These are phyloP conservation scores for Stagonosporopsis chrysanthemi DNA, from an alignment of 2,329 filamentous ascomycete species.

Conservation along the genomic window DNA sequence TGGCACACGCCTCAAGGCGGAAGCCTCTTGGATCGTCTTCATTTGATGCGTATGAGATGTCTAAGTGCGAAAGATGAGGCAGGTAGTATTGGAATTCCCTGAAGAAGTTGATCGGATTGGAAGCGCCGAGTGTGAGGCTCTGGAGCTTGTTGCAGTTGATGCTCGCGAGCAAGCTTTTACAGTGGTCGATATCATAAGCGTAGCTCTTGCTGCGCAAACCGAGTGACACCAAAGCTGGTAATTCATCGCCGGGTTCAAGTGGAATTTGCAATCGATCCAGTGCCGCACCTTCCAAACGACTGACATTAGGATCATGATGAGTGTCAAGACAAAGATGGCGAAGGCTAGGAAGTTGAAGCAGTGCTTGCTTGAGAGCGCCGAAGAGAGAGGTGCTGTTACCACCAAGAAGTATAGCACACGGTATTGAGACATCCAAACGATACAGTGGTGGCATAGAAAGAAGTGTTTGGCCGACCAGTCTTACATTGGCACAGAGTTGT, in stretches of 20 bases:
- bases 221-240: constrained; percentile 21
- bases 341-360: constrained; percentile 18
- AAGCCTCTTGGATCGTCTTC: constrained; percentile 5
- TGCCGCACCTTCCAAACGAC: not conserved
- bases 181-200: constrained; percentile 20
- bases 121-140: constrained; percentile 18
- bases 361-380: constrained; percentile 14
- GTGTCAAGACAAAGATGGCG: constrained; percentile 19
- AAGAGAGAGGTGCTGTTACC: constrained; percentile 9
- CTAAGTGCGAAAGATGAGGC: constrained; percentile 8
- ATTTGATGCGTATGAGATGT: constrained; percentile 6
- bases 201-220: constrained; percentile 20
- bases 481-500: constrained; percentile 14
- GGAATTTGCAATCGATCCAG: constrained; percentile 19
- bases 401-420: not conserved
- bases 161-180: constrained; percentile 11
- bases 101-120: constrained; percentile 19
- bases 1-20: not conserved
- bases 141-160: constrained; percentile 21
- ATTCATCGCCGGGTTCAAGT: constrained; percentile 12
- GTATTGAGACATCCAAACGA: constrained; percentile 18
- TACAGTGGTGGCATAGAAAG: constrained; percentile 20
- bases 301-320: constrained; percentile 9
- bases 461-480: constrained; percentile 7
- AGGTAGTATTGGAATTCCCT: constrained; percentile 4